These are phyloP conservation scores for Jaltomata sinuosa DNA, from an alignment of 257 asterid genomes.

Conservation along the genomic window DNA sequence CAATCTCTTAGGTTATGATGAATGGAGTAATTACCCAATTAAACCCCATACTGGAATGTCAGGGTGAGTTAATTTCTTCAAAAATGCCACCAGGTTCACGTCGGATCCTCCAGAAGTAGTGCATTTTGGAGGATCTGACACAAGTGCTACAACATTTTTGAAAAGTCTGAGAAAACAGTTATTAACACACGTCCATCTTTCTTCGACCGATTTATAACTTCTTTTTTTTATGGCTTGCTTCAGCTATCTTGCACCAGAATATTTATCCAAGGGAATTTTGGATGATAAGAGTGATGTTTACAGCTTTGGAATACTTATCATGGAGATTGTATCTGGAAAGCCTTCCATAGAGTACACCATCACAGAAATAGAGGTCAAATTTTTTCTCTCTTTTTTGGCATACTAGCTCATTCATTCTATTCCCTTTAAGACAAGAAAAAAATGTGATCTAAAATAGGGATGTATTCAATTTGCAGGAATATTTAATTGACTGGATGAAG, in stretches of 20 bases:
- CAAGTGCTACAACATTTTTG: neutral
- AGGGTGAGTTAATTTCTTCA: neutral
- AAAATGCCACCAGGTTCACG: neutral
- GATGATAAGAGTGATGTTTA: constrained; percentile 42
- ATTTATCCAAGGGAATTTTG: neutral
- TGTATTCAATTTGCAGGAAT: constrained; percentile 23
- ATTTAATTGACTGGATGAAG: constrained; percentile 43
- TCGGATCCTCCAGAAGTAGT: neutral
- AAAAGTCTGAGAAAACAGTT: neutral
- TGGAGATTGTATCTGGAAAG: constrained; percentile 60
- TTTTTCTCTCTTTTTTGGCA: neutral
- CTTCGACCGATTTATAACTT: neutral
- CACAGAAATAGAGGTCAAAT: constrained; percentile 31
- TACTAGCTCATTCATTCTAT: neutral
- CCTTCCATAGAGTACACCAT: constrained; percentile 7
- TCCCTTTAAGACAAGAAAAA: neutral
- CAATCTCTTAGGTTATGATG: constrained; percentile 20
- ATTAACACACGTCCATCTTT: neutral
- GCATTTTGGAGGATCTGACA: neutral
- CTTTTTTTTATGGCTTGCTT: neutral
- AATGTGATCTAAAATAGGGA: neutral
- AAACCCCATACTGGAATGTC: constrained; percentile 29
- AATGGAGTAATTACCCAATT: constrained; percentile 7
- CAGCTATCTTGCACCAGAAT: constrained; percentile 43
- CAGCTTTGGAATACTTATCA: constrained; percentile 45